Evolutionary conservation across 805 yeast genomes (phyloP).

Genomic region (Candida boleticola): DNA sequence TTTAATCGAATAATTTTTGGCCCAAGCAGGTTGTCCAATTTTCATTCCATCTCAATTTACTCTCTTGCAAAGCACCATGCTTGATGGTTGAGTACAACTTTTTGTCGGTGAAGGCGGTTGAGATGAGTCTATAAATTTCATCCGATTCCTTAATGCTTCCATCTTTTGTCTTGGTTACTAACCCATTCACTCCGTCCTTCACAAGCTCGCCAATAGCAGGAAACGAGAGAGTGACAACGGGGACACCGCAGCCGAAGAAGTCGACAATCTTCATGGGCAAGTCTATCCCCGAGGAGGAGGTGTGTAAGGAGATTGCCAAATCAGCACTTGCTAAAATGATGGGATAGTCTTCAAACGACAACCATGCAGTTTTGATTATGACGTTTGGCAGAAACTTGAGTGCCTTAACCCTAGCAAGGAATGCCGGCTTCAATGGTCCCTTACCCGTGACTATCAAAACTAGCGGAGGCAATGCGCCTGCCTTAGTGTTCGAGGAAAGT

Average conservation of each 20-base stretch:
- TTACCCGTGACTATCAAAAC: conserved; percentile 91
- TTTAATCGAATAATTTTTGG: neutral
- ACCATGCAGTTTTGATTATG: conserved; percentile 68
- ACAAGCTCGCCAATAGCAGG: conserved; percentile 80
- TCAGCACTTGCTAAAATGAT: conserved; percentile 72
- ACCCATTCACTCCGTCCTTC: conserved; percentile 65
- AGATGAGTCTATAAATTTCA: conserved; percentile 25
- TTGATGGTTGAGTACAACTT: conserved; percentile 42
- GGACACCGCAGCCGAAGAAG: conserved; percentile 93
- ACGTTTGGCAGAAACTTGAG: conserved; percentile 48
- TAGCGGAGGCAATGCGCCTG: conserved; percentile 43
- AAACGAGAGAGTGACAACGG: conserved; percentile 77
- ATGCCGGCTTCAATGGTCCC: conserved; percentile 73
- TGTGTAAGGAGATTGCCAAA: conserved; percentile 84
- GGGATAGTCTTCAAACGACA: conserved; percentile 77
- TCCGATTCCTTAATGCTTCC: conserved; percentile 15
- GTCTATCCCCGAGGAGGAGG: conserved; percentile 90
- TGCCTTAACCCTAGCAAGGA: conserved; percentile 44
- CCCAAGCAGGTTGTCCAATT: conserved; percentile 52
- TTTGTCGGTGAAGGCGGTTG: conserved; percentile 26
- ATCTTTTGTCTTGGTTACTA: conserved; percentile 38
- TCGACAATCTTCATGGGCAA: conserved; percentile 97
- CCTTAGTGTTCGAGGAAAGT: neutral
- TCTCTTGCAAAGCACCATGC: conserved; percentile 72
- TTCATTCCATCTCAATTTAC: conserved; percentile 66